Evolutionary conservation across 257 asterid species (phyloP), one percentile per base, ranked within the genome.

Genomic region (Haberlea rhodopensis): DNA sequence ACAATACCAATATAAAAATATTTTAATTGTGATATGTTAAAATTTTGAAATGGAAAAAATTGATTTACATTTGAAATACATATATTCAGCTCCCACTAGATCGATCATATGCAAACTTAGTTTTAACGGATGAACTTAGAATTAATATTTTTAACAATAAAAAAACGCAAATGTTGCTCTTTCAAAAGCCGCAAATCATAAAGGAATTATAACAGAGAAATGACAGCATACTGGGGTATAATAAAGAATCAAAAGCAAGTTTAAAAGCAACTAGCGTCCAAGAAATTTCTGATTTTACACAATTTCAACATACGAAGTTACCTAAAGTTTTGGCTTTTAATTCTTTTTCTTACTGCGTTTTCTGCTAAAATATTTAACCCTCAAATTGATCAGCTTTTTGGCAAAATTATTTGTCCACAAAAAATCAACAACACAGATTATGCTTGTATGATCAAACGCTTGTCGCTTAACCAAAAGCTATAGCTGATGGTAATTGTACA

Each of bases 241-340:
- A 37, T 37, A 57, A 60, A 49, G 27, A 54, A 63, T 31, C 59
- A 51, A 70, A 70, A 76, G 77, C 68, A 53, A 70, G 75, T 72
- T 75, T 24, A 57, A 53, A 70, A 57, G 67, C 45, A 67, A 70
- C 77, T 54, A 69, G 57, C 69, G 72, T 65, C 62, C 9, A 27
- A 56, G 16, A 20, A 8, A 31, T 57, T 32, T 27, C 26, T 49
- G 55, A 70, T 25, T 24, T 64, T 57, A 27, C 61, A 37, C 8
- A 53, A 65, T 75, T 69, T 53, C 24, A 63, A 71, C 62, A 32
- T 49, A 51, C 63, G 67, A 46, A 62, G 57, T 67, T 21, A 76
- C 77, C 78, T 27, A 67, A 55, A 67, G 28, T 45, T 67, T 71
- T 67, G 81, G 62, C 72, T 37, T 72, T 68, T 37, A 34, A 5